Base-by-base conservation (phyloP, 1,139 yeast species). In the Blastobotrys arbuscula region DNA sequence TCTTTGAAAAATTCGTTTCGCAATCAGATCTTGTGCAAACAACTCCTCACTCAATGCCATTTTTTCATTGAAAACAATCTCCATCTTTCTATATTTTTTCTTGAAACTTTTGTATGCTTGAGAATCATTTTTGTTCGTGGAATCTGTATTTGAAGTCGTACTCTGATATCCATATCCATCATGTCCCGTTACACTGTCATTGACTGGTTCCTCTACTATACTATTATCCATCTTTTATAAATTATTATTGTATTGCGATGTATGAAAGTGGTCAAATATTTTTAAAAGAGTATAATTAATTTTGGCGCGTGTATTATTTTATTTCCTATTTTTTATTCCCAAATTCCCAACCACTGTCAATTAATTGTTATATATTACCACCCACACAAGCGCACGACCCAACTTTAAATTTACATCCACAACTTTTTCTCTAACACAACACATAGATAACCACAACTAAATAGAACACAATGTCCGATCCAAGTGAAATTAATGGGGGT, bases 401-500 rank as follows among this genome's bases (percentile, higher is more conserved):
- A n/a, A 7, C 28, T 18, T 15, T n/a, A 13, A 21, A 15, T 24
- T 20, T 16, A 19, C 28, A 33, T 8, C 18, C 42, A n/a, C 42
- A 18, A 24, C 31, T 28, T 9, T 28, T 28, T 28, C 34, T 3
- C 20, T 24, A 26, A 12, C 36, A 7, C 36, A 18, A 18, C 19
- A n/a, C 38, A 42, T 30, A 42, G 4, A 2, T 28, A 16, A n/a
- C 7, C 18, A 26, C 12, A 20, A 20, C 45, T 13, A 21, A 2
- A 23, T 3, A 34, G n/a, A 33, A n/a, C n/a, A n/a, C n/a, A n/a
- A 63, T 63, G 67, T 63, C 67, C 28, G 61, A 63, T 49, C 67
- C 67, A 20, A 60, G 56, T 49, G 68, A 64, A 53, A 61, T 64
- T 54, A 64, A 64, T 51, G 68, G 96, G 69, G 98, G 99, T 70